Base-by-base conservation (phyloP, 2,329 filamentous ascomycete genomes). In the Venturia aucupariae region DNA sequence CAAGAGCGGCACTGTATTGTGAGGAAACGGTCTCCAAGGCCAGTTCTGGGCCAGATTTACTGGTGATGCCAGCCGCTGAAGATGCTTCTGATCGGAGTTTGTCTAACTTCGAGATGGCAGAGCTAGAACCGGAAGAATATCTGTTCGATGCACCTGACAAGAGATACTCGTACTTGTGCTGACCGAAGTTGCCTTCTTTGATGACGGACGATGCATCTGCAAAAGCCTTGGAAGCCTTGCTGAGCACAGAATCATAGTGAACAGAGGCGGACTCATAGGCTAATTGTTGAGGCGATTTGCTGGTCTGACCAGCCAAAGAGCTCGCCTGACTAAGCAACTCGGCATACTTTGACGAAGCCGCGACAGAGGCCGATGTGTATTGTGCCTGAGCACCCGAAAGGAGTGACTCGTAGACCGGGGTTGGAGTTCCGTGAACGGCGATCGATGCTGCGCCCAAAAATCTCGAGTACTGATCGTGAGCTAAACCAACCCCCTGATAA, bases 401-500 rank as follows among this genome's bases (percentile, higher is more conserved):
- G 4, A 62, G 22, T n/a, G 62, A 54, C 60, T 73, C 68, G 61
- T 85, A 76, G 0, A 80, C 85, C 2, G 85, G 82, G 0, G 84
- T 86, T 19, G 86, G 83, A 13, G 84, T 84, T 7, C 85, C 85
- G 64, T 84, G 87, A 48, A 90, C 79, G 24, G 86, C 89, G 42
- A 83, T 85, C 11, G 88, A 90, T 8, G 89, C 90, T 4, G 87
- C 86, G 15, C 81, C 81, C 2, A 94, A 68, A 70, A 94, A 93
- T 61, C 87, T 87, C 5, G 87, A 86, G 73, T 94, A 94, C 44
- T 87, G 85, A 54, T 86, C 90, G 70, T 95, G 88, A 0, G 91
- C 90, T 55, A 90, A 75, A 35, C 90, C 90, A 30, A 94, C 75
- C 13, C 87, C 90, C 67, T 90, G 88, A 69, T 91, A 92, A 74